Conservation (phyloP, 2,329 filamentous ascomycete species). For the Cladobotryum mycophilum region DNA sequence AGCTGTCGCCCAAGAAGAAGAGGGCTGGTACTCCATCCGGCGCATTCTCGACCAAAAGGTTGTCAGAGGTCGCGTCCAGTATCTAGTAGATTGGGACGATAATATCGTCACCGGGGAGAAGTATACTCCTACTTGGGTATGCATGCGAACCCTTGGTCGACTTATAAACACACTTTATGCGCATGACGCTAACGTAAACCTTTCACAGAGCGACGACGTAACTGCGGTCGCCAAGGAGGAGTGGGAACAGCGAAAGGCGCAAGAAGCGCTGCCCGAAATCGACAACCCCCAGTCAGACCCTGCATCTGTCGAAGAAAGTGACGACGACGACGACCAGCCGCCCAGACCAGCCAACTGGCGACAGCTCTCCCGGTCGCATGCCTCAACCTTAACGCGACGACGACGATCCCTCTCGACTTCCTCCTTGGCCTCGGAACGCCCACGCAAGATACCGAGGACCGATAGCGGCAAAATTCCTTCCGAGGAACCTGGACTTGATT, state of each 20-base stretch:
- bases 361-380: constrained; percentile 14
- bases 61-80: constrained; percentile 22
- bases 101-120: constrained; percentile 24
- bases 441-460: constrained; percentile 18
- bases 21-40: constrained; percentile 30
- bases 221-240: constrained; percentile 25
- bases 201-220: constrained; percentile 24
- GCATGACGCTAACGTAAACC: constrained; percentile 15
- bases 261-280: not conserved
- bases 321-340: constrained; percentile 20
- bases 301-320: constrained; percentile 10
- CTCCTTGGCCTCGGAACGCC: constrained; percentile 7
- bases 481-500: constrained; percentile 25
- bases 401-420: not conserved
- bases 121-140: constrained; percentile 30
- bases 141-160: constrained; percentile 7
- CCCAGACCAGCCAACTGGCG: constrained; percentile 25
- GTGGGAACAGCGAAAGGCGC: constrained; percentile 25
- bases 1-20: constrained; percentile 15
- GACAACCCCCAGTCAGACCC: constrained; percentile 1
- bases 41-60: constrained; percentile 30
- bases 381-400: constrained; percentile 12
- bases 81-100: constrained; percentile 35
- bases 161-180: not conserved
- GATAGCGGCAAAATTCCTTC: constrained; percentile 20